Evolutionary conservation across 306 rosid species (phyloP).

Genomic region (Castanea mollissima): DNA sequence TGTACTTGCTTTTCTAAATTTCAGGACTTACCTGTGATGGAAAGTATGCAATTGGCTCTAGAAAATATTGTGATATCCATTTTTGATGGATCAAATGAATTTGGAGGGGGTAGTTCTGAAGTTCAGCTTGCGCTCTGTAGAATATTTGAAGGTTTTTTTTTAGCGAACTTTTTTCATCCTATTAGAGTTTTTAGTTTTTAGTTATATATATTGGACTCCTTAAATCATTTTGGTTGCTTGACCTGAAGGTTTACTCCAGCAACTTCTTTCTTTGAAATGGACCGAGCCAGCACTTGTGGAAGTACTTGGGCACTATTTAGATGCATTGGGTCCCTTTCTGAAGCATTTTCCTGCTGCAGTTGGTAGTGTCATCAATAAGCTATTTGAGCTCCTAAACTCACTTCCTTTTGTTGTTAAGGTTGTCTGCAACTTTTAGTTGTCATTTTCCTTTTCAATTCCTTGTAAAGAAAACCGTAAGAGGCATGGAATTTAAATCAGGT

Average conservation of each 20-base stretch:
- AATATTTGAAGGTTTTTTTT: slow-evolving; percentile 73
- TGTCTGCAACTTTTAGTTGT: slow-evolving; percentile 21
- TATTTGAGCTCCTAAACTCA: slow-evolving; percentile 87
- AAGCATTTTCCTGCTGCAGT: slow-evolving; percentile 88
- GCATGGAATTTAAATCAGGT: slow-evolving; percentile 24
- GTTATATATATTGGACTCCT: slow-evolving; percentile 8
- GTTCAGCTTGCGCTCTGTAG: slow-evolving; percentile 62
- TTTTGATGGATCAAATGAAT: slow-evolving; percentile 73
- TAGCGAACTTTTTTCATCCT: slow-evolving; percentile 13
- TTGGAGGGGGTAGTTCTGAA: slow-evolving; percentile 52
- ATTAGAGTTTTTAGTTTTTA: slow-evolving; percentile 7
- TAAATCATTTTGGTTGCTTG: slow-evolving; percentile 23
- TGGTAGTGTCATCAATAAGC: slow-evolving; percentile 82
- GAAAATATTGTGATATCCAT: slow-evolving; percentile 71
- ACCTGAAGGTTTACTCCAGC: slow-evolving; percentile 78
- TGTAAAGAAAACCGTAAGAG: slow-evolving; percentile 4
- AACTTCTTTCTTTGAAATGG: slow-evolving; percentile 83
- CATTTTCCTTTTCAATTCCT: slow-evolving; percentile 14
- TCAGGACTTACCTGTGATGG: slow-evolving; percentile 81
- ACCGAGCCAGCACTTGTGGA: slow-evolving; percentile 83
- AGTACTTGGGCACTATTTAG: slow-evolving; percentile 86
- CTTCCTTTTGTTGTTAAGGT: slow-evolving; percentile 78
- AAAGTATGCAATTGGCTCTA: slow-evolving; percentile 85
- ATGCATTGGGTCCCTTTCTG: slow-evolving; percentile 85
- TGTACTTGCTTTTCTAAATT: slow-evolving; percentile 16